These are phyloP conservation scores for Casuarina cunninghamiana DNA, from an alignment of 306 rosid genomes.

Conservation along the genomic window DNA sequence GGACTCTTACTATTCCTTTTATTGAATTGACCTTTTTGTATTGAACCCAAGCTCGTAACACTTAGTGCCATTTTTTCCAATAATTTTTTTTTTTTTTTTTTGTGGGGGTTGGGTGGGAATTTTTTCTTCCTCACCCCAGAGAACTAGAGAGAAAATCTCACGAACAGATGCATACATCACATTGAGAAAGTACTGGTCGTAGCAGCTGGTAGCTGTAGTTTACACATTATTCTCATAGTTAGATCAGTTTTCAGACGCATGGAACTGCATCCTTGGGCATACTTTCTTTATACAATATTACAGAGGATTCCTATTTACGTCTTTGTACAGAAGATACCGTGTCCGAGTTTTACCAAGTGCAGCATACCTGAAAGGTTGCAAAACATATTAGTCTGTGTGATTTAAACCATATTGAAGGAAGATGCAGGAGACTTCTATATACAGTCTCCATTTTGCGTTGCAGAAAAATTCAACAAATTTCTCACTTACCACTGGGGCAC, in stretches of 20 bases:
- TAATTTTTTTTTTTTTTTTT: neutral
- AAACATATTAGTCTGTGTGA: constrained; percentile 4
- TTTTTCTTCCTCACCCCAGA: too few species aligned
- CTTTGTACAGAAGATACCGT: constrained; percentile 93
- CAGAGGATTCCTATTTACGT: constrained; percentile 73
- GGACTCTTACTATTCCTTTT: too few species aligned
- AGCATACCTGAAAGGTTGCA: constrained; percentile 71
- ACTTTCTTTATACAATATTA: constrained; percentile 29
- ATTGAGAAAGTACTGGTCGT: neutral
- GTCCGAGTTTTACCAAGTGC: constrained; percentile 80
- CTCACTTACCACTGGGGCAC: constrained; percentile 82
- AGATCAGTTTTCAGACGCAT: neutral
- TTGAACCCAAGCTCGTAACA: too few species aligned
- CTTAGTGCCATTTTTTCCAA: neutral
- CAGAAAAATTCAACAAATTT: neutral
- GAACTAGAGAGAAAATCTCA: too few species aligned
- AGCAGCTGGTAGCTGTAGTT: neutral
- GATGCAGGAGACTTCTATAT: constrained; percentile 5
- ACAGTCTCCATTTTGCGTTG: neutral
- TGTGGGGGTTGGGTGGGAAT: too few species aligned
- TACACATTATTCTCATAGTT: neutral
- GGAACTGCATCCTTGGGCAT: constrained; percentile 9
- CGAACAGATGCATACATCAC: neutral
- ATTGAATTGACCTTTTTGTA: too few species aligned
- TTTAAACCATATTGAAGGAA: constrained; percentile 8